These are phyloP conservation scores for Magnaporthiopsis poae DNA, from an alignment of 2,329 filamentous ascomycete species.

Conservation along the genomic window DNA sequence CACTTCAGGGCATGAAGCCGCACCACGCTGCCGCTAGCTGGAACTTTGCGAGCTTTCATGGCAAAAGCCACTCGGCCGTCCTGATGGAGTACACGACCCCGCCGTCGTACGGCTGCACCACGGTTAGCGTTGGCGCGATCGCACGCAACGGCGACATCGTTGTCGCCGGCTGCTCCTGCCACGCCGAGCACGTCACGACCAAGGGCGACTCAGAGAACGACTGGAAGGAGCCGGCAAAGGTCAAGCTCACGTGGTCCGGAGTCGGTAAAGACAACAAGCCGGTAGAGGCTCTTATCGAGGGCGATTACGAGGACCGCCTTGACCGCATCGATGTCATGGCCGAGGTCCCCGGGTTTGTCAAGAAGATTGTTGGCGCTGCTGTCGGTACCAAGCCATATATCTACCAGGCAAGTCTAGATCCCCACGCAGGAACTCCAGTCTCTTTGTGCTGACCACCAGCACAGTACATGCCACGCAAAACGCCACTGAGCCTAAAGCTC, in stretches of 20 bases:
- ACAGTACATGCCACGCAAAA: slow-evolving; percentile 59
- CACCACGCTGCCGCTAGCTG: slow-evolving; percentile 86
- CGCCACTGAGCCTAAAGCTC: slow-evolving; percentile 63
- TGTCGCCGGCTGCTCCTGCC: slow-evolving; percentile 56
- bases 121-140: slow-evolving; percentile 74
- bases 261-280: slow-evolving; percentile 66
- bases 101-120: slow-evolving; percentile 77
- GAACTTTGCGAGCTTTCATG: slow-evolving; percentile 91
- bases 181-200: slow-evolving; percentile 57
- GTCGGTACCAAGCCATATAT: slow-evolving; percentile 95
- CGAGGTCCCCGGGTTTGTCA: slow-evolving; percentile 89
- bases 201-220: slow-evolving; percentile 67
- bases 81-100: slow-evolving; percentile 97
- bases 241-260: slow-evolving; percentile 70
- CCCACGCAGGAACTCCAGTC: not conserved
- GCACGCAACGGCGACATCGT: slow-evolving; percentile 73
- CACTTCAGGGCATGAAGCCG: slow-evolving; percentile 96
- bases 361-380: slow-evolving; percentile 79
- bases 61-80: slow-evolving; percentile 73
- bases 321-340: slow-evolving; percentile 94
- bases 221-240: slow-evolving; percentile 76
- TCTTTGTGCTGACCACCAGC: slow-evolving; percentile 1
- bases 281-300: slow-evolving; percentile 60
- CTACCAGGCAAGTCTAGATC: slow-evolving; percentile 61
- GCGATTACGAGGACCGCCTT: slow-evolving; percentile 55